Conservation (phyloP, 225 moss, liverwort and hornwort species). For the Pseudoscleropodium purum region DNA sequence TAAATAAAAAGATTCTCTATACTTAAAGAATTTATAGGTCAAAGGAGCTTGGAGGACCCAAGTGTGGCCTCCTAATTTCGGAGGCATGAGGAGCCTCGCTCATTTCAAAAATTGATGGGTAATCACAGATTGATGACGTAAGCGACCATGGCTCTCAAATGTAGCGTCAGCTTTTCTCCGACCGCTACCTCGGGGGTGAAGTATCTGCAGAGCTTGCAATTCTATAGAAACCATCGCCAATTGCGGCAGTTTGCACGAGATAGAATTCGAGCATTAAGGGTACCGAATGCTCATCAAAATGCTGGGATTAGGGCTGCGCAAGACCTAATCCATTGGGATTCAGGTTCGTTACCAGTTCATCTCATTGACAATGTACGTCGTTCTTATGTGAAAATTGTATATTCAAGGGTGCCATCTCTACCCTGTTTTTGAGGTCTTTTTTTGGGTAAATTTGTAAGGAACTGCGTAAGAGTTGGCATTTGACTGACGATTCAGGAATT, state of each 20-base stretch:
- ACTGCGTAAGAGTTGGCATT: background rate
- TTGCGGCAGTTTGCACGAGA: background rate
- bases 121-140: background rate
- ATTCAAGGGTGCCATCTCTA: background rate
- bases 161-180: background rate
- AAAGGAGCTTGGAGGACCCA: background rate
- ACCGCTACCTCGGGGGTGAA: background rate
- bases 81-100: too few relatives aligned
- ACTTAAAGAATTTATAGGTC: background rate
- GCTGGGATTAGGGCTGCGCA: background rate
- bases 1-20: background rate
- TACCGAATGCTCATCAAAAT: background rate
- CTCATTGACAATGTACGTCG: background rate
- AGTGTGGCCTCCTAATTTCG: background rate
- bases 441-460: background rate
- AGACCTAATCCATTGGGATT: background rate
- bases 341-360: background rate
- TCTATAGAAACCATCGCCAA: background rate
- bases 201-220: background rate
- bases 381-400: background rate
- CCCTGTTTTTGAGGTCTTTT: background rate
- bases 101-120: background rate
- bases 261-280: background rate
- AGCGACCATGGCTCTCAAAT: background rate
- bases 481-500: background rate